These are phyloP conservation scores for Yamadazyma kitorensis DNA, from an alignment of 805 yeast genomes.

Conservation along the genomic window DNA sequence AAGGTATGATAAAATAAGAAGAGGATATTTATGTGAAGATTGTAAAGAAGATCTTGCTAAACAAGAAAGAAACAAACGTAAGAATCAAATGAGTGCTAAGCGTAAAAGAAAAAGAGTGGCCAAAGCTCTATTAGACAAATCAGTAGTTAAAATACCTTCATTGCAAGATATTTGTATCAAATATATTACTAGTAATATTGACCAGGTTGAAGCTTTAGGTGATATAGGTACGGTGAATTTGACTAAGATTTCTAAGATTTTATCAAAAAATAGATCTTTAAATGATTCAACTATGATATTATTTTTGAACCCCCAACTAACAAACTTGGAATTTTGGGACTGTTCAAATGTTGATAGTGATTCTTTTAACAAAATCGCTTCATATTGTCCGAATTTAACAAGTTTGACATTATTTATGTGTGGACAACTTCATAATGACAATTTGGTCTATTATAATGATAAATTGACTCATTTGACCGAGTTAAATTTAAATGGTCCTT, in stretches of 20 bases:
- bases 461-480: constrained; percentile 55
- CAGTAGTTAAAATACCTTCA: constrained; percentile 59
- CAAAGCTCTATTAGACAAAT: constrained; percentile 74
- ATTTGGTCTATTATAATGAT: constrained; percentile 57
- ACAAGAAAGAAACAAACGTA: constrained; percentile 44
- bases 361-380: constrained; percentile 65
- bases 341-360: constrained; percentile 75
- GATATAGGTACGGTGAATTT: constrained; percentile 77
- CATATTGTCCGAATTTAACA: constrained; percentile 74
- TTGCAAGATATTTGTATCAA: constrained; percentile 81
- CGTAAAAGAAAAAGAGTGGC: constrained; percentile 78
- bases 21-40: constrained; percentile 66
- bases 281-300: constrained; percentile 68
- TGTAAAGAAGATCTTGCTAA: constrained; percentile 46
- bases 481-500: constrained; percentile 83
- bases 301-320: constrained; percentile 62
- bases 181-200: constrained; percentile 62
- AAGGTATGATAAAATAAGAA: constrained; percentile 44
- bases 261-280: constrained; percentile 79
- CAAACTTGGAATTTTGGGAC: constrained; percentile 78
- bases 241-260: constrained; percentile 68
- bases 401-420: constrained; percentile 79
- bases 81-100: constrained; percentile 60
- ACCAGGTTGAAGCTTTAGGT: constrained; percentile 77
- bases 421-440: constrained; percentile 83